Percentiles rank a stretch among this genome's conserved stretches.
These are phyloP conservation scores for Pleurotus ostreatus DNA, from an alignment of 768 basidiomycete genomes.

Conservation along the genomic window DNA sequence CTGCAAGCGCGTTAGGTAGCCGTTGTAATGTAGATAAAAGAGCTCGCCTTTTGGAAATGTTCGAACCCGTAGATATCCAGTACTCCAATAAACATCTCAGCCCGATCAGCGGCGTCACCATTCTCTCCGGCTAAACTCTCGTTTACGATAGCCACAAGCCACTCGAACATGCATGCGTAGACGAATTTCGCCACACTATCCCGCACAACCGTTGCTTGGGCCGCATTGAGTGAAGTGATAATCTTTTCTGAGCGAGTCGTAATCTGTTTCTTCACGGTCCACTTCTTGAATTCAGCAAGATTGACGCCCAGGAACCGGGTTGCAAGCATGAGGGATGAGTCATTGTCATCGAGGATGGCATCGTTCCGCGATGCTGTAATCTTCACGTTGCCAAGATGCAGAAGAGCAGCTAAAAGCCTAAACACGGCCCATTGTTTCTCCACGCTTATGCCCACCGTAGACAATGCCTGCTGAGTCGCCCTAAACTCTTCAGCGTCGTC, in stretches of 20 bases:
- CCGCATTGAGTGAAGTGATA: constrained; percentile 75
- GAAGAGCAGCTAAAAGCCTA: constrained; percentile 83
- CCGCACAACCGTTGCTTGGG: constrained; percentile 89
- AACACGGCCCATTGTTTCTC: constrained; percentile 99
- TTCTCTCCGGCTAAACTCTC: constrained; percentile 95
- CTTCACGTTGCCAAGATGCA: constrained; percentile 98
- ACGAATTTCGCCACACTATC: constrained; percentile 99
- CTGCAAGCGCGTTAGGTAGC: constrained; percentile 27
- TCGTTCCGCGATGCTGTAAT: constrained; percentile 79
- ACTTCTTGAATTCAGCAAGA: constrained; percentile 93
- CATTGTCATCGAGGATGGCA: constrained; percentile 78
- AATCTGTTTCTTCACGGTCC: constrained; percentile 98
- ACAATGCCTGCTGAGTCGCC: constrained; percentile 89
- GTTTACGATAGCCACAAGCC: constrained; percentile 96
- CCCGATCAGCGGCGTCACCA: constrained; percentile 82
- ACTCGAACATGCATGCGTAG: constrained; percentile 98
- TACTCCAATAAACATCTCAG: constrained; percentile 99
- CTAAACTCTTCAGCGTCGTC: constrained; percentile 97
- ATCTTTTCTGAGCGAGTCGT: constrained; percentile 95
- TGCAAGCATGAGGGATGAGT: constrained; percentile 73
- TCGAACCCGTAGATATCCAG: constrained; percentile 98
- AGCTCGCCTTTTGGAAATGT: constrained; percentile 85
- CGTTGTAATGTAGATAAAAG: too few species aligned
- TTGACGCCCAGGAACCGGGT: constrained; percentile 90
- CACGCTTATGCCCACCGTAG: constrained; percentile 95